Base-by-base conservation (phyloP, 1,139 yeast genomes). In the Saccharomycopsis hybrid region DNA sequence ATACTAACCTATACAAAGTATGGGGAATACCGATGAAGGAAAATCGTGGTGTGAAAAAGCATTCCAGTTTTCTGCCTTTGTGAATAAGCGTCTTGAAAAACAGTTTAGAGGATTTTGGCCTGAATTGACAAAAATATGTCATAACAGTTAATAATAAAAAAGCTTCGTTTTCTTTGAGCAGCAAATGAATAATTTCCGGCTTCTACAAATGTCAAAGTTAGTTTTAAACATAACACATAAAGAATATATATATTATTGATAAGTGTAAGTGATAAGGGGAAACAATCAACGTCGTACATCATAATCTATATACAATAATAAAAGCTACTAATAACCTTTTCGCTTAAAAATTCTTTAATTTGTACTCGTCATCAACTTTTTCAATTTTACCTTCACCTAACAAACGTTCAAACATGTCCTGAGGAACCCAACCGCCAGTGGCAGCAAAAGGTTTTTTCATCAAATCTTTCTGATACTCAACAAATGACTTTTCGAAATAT, bases 391-490 rank as follows among this genome's bases (percentile, higher is more conserved):
- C 94, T 56, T 81, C 82, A 25, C 78, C 78, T 44, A 78, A 67
- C 58, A 88, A 73, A 51, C 77, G 77, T 43, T 78, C 83, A 62
- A 90, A 89, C 84, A 88, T 78, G 62, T 88, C 96, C 63, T 87
- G 95, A 29, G 97, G 96, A 53, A 92, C 77, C 96, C 97, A 90
- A 4, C 96, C 96, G 52, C 87, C 85, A 38, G 97, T 86, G 46
- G 94, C 94, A 37, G 87, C 82, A 65, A 89, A 89, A 44, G 97
- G 97, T 50, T 81, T 77, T 5, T 80, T 72, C 38, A 83, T 75
- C 47, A 85, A 68, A 57, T 78, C 80, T 57, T 77, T 69, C 64
- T 86, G 92, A 69, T 87, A 84, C 43, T 73, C 77, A 55, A 77
- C 81, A 59, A 87, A 73, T 32, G 76, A 78, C 31, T 69, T 62